Evolutionary conservation across 2,329 filamentous ascomycete species (phyloP).

Genomic region (Plectosphaerella plurivora): DNA sequence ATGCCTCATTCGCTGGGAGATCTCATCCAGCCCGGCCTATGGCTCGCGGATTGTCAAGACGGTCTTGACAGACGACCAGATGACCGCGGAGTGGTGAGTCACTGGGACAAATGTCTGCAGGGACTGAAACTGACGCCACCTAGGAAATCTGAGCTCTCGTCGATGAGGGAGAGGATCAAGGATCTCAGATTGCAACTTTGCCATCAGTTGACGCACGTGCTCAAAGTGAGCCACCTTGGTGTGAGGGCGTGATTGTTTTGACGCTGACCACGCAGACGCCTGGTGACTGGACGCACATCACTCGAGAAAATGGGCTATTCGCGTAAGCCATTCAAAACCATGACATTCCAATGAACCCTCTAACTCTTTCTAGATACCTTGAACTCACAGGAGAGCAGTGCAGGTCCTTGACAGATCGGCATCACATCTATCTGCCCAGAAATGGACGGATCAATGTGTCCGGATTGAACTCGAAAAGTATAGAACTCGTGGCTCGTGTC

Average conservation of each 20-base stretch:
- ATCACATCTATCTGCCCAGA: slow-evolving; percentile 4
- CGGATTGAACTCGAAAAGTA: slow-evolving; percentile 2
- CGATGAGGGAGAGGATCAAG: slow-evolving; percentile 3
- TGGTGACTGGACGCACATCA: slow-evolving; percentile 6
- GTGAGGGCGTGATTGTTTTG: neutral
- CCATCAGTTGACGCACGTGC: neutral
- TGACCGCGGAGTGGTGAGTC: slow-evolving; percentile 2
- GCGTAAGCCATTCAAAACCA: neutral
- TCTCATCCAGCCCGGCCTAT: slow-evolving; percentile 5
- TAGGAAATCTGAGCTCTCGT: slow-evolving; percentile 2
- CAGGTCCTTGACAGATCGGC: neutral
- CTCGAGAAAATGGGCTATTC: slow-evolving; percentile 4
- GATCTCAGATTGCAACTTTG: neutral
- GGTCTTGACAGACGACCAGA: neutral
- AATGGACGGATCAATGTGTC: slow-evolving; percentile 5
- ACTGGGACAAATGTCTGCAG: neutral
- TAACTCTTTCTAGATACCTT: slow-evolving; percentile 1
- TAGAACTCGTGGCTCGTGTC: slow-evolving; percentile 1
- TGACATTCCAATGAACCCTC: neutral
- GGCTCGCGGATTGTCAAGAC: slow-evolving; percentile 6
- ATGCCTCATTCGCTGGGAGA: slow-evolving; percentile 5
- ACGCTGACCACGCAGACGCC: slow-evolving; percentile 3
- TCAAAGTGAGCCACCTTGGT: neutral
- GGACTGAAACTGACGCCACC: neutral
- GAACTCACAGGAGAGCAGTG: slow-evolving; percentile 2